Evolutionary conservation across 2,329 filamentous ascomycete genomes (phyloP).

Genomic region (Paecilomyces formosus): DNA sequence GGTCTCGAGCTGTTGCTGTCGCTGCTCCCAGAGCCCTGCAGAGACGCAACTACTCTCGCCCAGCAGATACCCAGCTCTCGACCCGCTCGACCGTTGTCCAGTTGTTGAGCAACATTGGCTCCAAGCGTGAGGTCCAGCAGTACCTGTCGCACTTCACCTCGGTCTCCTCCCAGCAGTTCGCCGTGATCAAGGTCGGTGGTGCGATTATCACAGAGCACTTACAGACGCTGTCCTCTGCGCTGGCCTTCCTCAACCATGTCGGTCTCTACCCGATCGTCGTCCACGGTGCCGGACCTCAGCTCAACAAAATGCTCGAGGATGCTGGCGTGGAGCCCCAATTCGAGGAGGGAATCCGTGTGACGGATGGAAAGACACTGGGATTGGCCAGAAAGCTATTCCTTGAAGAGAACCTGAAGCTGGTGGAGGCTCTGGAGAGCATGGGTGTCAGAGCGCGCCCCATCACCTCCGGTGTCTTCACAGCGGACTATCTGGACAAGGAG

Average conservation of each 20-base stretch:
- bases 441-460: slow-evolving; percentile 85
- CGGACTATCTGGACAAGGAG: slow-evolving; percentile 91
- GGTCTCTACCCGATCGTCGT: slow-evolving; percentile 92
- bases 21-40: slow-evolving; percentile 18
- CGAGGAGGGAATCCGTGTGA: slow-evolving; percentile 91
- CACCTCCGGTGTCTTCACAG: slow-evolving; percentile 80
- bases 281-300: slow-evolving; percentile 88
- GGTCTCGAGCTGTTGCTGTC: slow-evolving; percentile 2
- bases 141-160: slow-evolving; percentile 97
- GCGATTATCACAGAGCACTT: slow-evolving; percentile 93
- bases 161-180: slow-evolving; percentile 93
- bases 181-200: slow-evolving; percentile 95
- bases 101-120: slow-evolving; percentile 90
- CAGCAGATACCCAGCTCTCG: slow-evolving; percentile 46
- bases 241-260: slow-evolving; percentile 90
- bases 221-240: slow-evolving; percentile 78
- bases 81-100: slow-evolving; percentile 79
- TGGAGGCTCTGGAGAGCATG: slow-evolving; percentile 80
- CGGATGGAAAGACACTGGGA: slow-evolving; percentile 87
- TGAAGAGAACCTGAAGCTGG: slow-evolving; percentile 88
- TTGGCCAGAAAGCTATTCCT: slow-evolving; percentile 89
- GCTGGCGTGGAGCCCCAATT: slow-evolving; percentile 93
- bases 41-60: slow-evolving; percentile 38
- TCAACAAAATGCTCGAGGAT: slow-evolving; percentile 83
- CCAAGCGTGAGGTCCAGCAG: slow-evolving; percentile 92